Percentiles rank a stretch among this genome's conserved stretches.
phyloP scores from a whole-genome alignment of 106 monocot species.

The Gastrodia elata region DNA sequence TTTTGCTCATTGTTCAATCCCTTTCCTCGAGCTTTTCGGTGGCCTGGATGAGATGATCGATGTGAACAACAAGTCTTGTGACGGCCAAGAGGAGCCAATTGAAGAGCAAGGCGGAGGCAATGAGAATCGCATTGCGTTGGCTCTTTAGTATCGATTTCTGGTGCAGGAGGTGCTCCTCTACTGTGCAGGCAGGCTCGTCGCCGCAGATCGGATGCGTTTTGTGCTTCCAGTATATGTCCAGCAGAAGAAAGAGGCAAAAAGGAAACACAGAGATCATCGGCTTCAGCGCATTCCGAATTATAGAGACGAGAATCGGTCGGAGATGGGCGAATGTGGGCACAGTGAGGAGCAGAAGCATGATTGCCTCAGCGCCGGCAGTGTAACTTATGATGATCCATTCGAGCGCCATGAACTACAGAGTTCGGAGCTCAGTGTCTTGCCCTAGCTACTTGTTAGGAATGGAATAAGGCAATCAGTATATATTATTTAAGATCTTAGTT shows the following conservation, averaged over 20 bases:
- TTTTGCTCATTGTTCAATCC: conserved; percentile 12
- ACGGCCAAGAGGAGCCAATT: conserved; percentile 78
- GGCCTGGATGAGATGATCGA: conserved; percentile 41
- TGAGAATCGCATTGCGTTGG: conserved; percentile 73
- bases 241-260: conserved; percentile 66
- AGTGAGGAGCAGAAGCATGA: conserved; percentile 73
- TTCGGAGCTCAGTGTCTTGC: background rate
- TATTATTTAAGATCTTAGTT: too few species aligned
- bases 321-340: conserved; percentile 56
- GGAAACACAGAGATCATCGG: conserved; percentile 66
- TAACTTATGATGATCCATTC: conserved; percentile 86
- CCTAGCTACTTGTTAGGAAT: background rate
- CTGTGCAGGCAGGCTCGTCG: conserved; percentile 55
- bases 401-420: conserved; percentile 43
- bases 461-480: too few species aligned
- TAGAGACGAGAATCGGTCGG: conserved; percentile 47
- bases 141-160: conserved; percentile 77
- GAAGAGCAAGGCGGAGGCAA: conserved; percentile 52
- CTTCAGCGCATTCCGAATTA: conserved; percentile 52
- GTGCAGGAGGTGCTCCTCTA: conserved; percentile 55
- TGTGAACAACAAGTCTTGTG: conserved; percentile 33
- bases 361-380: conserved; percentile 69
- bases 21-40: conserved; percentile 51
- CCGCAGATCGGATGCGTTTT: conserved; percentile 57
- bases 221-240: conserved; percentile 94